Evolutionary conservation across 257 asterid genomes (phyloP).

Genomic region (Nicotiana tabacum): DNA sequence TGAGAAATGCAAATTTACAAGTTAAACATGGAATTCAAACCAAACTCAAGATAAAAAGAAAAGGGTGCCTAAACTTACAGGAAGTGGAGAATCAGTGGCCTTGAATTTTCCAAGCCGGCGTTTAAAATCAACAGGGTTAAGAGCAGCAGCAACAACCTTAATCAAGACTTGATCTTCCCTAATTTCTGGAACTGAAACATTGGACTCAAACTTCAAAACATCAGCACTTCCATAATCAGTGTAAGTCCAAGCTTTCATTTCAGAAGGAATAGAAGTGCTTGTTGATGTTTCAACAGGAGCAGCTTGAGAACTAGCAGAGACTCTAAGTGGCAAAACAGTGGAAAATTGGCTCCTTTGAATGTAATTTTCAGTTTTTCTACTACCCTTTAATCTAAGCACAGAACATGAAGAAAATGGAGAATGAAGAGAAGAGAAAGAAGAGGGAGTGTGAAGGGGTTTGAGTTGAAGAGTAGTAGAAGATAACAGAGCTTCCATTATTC

Average conservation of each 20-base stretch:
- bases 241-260: slow-evolving; percentile 86
- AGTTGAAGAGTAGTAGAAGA: slow-evolving; percentile 54
- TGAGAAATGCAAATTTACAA: not conserved
- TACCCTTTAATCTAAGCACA: slow-evolving; percentile 11
- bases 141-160: slow-evolving; percentile 84
- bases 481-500: slow-evolving; percentile 53
- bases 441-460: slow-evolving; percentile 24
- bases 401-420: slow-evolving; percentile 12
- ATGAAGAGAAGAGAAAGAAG: slow-evolving; percentile 3
- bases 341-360: slow-evolving; percentile 8
- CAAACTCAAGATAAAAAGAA: not conserved
- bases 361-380: slow-evolving; percentile 10
- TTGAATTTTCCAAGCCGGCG: slow-evolving; percentile 68
- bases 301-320: slow-evolving; percentile 54
- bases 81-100: slow-evolving; percentile 94
- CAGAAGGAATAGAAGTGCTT: slow-evolving; percentile 41
- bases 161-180: slow-evolving; percentile 74
- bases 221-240: slow-evolving; percentile 72
- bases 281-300: slow-evolving; percentile 41
- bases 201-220: slow-evolving; percentile 56
- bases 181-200: slow-evolving; percentile 54
- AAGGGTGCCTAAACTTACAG: slow-evolving; percentile 35
- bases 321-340: slow-evolving; percentile 18
- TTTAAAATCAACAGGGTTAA: slow-evolving; percentile 86
- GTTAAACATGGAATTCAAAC: not conserved